Evolutionary conservation across 176 grass and related monocot species (phyloP).

Genomic region (Pharus latifolius): DNA sequence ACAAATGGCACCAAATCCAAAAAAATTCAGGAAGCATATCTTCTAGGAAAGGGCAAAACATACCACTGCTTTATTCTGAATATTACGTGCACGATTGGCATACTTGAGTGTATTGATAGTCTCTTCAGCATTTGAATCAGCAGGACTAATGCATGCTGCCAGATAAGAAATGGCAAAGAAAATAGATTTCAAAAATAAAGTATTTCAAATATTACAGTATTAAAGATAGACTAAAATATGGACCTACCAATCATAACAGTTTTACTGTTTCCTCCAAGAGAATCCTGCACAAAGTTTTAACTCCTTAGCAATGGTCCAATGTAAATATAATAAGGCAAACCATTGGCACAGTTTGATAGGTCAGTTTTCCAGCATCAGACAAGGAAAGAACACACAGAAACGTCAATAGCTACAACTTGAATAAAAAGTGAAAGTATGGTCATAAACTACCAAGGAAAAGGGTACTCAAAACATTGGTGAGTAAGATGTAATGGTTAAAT

Average conservation of each 20-base stretch:
- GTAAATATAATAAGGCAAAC: background rate
- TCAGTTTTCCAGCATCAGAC: background rate
- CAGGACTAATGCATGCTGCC: slow-evolving; percentile 84
- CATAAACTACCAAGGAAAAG: background rate
- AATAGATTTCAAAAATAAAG: slow-evolving; percentile 1
- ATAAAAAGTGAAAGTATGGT: background rate
- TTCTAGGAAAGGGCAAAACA: background rate
- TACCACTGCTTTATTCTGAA: slow-evolving; percentile 88
- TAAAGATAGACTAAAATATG: background rate
- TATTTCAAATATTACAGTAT: background rate
- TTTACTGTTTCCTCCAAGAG: slow-evolving; percentile 82
- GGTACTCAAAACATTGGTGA: background rate
- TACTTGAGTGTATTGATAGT: slow-evolving; percentile 89
- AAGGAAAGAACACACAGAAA: background rate
- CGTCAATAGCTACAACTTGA: background rate
- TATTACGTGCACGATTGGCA: slow-evolving; percentile 78
- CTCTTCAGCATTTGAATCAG: slow-evolving; percentile 79
- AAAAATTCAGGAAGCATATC: background rate
- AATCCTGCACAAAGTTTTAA: slow-evolving; percentile 42
- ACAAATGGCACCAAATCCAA: background rate
- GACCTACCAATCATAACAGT: slow-evolving; percentile 74
- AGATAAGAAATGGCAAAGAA: background rate
- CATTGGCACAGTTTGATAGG: background rate
- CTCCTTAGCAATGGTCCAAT: background rate
- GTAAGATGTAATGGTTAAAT: background rate